A percentile compares a stretch with the other conserved stretches of the same genome.
phyloP scores from a whole-genome alignment of 2,329 filamentous ascomycete species.

The Talaromyces piceae region DNA sequence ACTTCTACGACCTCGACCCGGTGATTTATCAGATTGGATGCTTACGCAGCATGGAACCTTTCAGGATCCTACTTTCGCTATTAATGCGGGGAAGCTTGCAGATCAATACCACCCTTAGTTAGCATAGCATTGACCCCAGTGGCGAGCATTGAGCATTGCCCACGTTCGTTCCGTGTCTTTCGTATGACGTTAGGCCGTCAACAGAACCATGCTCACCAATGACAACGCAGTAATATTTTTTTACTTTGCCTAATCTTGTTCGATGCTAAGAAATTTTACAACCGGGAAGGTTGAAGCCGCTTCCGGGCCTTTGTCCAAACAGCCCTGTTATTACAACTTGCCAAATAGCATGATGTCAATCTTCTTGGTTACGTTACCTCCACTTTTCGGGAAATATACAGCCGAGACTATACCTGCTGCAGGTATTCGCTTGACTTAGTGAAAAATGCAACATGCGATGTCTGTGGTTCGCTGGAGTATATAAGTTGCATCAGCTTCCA shows the following conservation, averaged over 20 bases:
- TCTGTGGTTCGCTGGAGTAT: neutral
- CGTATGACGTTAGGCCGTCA: neutral
- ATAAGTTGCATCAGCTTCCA: neutral
- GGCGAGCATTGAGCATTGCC: too few relatives aligned
- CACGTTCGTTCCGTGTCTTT: too few relatives aligned
- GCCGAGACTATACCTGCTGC: neutral
- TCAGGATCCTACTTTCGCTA: too few relatives aligned
- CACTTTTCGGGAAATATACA: neutral
- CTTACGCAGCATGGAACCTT: too few relatives aligned
- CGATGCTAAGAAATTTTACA: neutral
- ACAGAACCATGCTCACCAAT: neutral
- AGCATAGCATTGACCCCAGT: neutral
- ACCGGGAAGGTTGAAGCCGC: neutral
- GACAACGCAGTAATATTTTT: neutral
- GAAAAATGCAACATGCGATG: neutral
- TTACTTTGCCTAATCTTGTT: neutral
- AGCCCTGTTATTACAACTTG: neutral
- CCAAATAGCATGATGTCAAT: neutral
- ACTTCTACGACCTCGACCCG: too few relatives aligned
- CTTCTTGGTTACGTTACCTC: neutral
- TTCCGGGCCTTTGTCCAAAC: neutral
- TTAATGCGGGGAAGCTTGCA: too few relatives aligned
- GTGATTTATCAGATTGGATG: too few relatives aligned
- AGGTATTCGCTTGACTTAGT: neutral
- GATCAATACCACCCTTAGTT: neutral